Evolutionary conservation across 352 stramenopile species (phyloP), one percentile per base, ranked within the genome.

Genomic region (Phytopythium aichiense): DNA sequence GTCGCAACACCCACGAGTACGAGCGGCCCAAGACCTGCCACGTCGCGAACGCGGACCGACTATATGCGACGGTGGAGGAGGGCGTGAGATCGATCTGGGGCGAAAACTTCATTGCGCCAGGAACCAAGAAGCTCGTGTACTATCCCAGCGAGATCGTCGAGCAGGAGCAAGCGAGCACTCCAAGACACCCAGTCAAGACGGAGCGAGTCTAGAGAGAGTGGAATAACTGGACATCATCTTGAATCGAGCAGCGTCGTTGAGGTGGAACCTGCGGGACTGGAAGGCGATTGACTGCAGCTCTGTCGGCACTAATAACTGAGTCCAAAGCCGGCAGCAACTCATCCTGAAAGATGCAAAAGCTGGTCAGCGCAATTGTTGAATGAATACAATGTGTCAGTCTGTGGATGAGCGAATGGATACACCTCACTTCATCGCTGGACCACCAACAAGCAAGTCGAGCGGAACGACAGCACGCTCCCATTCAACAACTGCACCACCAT

Each of bases 361-460:
- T 30, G 25, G 25, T 38, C 35, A 38, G 42, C 46, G 48, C 48
- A 54, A 54, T 54, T 54, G 48, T 54, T 37, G 48, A 54, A 4
- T 54, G 33, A 23, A 22, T 28, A 16, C 42, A 49, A 2, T 49
- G 16, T 6, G 18, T 49, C 43, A 11, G 9, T 23, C 30, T 16
- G 43, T 25, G 16, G 2, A n/a, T 30, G n/a, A 49, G n/a, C 8
- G 43, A 49, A 8, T 49, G n/a, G 43, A n/a, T 49, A 8, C 43
- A 49, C 43, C 46, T 52, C 46, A 52, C 46, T 52, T n/a, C 42
- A 49, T 25, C 16, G 16, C 42, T 52, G 46, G n/a, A 28, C 22
- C 46, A 52, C 46, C 22, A 52, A 33, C 46, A 52, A 30, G 33
- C 33, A 38, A 1, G 33, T 38, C 33, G 7, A 38, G 33, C 7